Evolutionary conservation across 108 stramenopile species (phyloP).

Genomic region (Mediolabrus comicus): DNA sequence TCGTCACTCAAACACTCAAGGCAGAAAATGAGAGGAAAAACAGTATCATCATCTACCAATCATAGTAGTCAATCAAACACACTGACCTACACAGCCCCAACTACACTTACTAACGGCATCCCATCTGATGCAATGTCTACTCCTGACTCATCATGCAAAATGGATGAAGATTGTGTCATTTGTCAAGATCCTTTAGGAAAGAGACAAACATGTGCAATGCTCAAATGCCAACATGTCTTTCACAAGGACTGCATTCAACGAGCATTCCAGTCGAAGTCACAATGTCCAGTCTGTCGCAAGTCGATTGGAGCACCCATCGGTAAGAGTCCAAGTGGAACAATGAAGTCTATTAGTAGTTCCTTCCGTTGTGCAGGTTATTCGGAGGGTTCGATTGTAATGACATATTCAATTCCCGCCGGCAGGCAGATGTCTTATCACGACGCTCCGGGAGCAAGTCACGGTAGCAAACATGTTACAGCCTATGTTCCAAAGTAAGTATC

Average conservation of each 20-base stretch:
- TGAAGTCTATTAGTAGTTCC: conserved; percentile 17
- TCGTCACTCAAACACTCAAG: neutral
- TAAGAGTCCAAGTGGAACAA: conserved; percentile 44
- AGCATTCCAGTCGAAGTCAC: conserved; percentile 1
- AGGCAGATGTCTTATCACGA: conserved; percentile 42
- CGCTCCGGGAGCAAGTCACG: conserved; percentile 30
- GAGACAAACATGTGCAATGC: conserved; percentile 8
- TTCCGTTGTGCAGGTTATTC: neutral
- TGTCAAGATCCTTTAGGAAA: neutral
- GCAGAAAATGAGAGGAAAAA: neutral
- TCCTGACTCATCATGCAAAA: conserved; percentile 3
- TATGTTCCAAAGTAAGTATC: conserved; percentile 31
- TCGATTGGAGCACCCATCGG: conserved; percentile 29
- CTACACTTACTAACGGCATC: conserved; percentile 2
- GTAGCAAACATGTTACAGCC: conserved; percentile 15
- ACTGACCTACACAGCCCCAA: conserved; percentile 5
- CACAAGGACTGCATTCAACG: conserved; percentile 36
- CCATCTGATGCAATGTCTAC: conserved; percentile 1
- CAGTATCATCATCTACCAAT: neutral
- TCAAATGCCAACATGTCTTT: conserved; percentile 35
- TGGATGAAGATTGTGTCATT: conserved; percentile 12
- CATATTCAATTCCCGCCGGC: conserved; percentile 44
- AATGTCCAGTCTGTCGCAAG: conserved; percentile 26
- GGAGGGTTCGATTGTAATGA: conserved; percentile 9
- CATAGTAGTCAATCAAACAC: neutral